phyloP scores from a whole-genome alignment of 495 filamentous ascomycete genomes.

The Hypoxylon trugodes region DNA sequence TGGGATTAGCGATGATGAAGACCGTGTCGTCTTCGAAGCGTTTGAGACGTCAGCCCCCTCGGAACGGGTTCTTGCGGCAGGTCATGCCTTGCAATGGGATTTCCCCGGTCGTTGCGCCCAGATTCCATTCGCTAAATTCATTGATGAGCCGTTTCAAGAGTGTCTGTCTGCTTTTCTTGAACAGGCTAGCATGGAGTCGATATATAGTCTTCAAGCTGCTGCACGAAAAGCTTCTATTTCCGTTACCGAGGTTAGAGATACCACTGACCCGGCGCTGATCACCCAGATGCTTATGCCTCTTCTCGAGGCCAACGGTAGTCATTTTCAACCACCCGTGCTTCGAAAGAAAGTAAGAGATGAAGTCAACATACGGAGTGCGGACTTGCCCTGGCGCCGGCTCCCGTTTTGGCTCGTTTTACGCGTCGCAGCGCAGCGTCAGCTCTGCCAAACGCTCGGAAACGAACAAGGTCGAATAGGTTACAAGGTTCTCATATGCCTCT shows the following conservation, averaged over 20 bases:
- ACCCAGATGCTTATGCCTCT: constrained; percentile 64
- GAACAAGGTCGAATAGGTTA: constrained; percentile 61
- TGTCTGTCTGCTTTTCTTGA: constrained; percentile 64
- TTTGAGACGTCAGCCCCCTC: constrained; percentile 65
- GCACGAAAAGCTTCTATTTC: constrained; percentile 58
- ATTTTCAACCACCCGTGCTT: constrained; percentile 43
- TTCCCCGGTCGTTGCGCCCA: constrained; percentile 52
- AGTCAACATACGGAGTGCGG: constrained; percentile 54
- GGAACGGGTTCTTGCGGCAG: constrained; percentile 52
- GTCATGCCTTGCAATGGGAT: constrained; percentile 49
- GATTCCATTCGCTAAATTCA: constrained; percentile 54
- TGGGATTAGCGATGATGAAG: constrained; percentile 13
- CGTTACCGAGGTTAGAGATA: constrained; percentile 63
- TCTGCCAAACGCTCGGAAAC: constrained; percentile 54
- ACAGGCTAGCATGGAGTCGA: constrained; percentile 63
- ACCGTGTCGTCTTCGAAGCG: constrained; percentile 56
- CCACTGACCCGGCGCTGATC: constrained; percentile 61
- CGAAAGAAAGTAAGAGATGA: constrained; percentile 69
- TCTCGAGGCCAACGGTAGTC: constrained; percentile 60
- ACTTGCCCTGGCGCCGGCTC: constrained; percentile 64
- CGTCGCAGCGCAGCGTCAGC: constrained; percentile 58
- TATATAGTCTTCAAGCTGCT: constrained; percentile 60
- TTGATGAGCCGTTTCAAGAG: constrained; percentile 55
- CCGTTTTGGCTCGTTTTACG: constrained; percentile 67
- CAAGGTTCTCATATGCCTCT: constrained; percentile 62